Base-by-base conservation (phyloP, 2,329 filamentous ascomycete species). In the Phyllosticta ampelicida region DNA sequence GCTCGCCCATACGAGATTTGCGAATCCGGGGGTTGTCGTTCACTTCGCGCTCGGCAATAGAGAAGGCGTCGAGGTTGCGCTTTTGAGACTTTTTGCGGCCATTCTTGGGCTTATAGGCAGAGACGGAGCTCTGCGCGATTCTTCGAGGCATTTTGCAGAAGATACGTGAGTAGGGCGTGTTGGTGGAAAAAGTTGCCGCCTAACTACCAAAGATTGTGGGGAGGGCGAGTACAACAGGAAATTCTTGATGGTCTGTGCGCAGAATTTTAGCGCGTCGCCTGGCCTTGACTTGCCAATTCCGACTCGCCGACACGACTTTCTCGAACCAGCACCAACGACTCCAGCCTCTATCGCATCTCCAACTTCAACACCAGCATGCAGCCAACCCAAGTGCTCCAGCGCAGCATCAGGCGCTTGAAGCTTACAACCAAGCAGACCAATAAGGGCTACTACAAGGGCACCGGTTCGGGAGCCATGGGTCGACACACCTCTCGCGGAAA, bases 371-470 rank as follows among this genome's bases (percentile, higher is more conserved):
- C 70, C 62, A 44, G n/a, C 13, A 89, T 88, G 84, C 80, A 83
- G 71, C 82, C 87, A 58, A 88, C 87, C 16, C 78, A 82, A 67
- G 71, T 77, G 63, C 84, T 95, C 67, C 80, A 81, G 65, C 78
- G 84, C 70, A 81, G 82, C 60, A 81, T 90, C 67, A 82, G 85
- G 73, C 90, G 92, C 69, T 78, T 91, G 60, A 80, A 81, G 56
- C 82, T 99, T 68, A 96, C 89, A 11, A 95, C 92, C 65, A 99
- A 99, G 76, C 86, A 94, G 74, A 86, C 92, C 71, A 88, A 87
- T 72, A 89, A 90, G 70, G 92, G 91, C 65, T 99, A 86, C 83
- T 99, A 99, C 84, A 97, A 97, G 80, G 94, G 94, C 70, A 96
- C 87, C 67, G 81, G 91, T 52, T 86, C 90, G 0, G 94, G 94